Conservation (phyloP, 805 yeast species). For the Osmozyma mogii region DNA sequence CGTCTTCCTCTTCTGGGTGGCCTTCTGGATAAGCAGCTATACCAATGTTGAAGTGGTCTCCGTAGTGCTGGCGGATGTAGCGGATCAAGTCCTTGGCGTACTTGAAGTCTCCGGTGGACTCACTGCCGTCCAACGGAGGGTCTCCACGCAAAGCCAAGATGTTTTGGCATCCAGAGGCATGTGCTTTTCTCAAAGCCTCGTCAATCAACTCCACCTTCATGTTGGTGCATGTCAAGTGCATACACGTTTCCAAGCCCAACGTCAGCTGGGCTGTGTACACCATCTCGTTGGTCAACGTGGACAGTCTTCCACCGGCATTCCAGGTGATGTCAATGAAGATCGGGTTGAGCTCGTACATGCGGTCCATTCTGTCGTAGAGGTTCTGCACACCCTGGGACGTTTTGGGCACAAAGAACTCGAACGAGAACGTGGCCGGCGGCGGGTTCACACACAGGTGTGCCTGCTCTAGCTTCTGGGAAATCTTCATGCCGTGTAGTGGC, state of each 20-base stretch:
- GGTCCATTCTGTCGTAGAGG: conserved; percentile 92
- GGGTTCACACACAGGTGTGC: conserved; percentile 32
- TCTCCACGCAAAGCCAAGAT: conserved; percentile 94
- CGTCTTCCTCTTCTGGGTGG: conserved; percentile 73
- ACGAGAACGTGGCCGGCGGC: conserved; percentile 72
- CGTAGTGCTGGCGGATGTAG: conserved; percentile 70
- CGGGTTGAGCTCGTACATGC: conserved; percentile 90
- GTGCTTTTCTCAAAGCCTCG: conserved; percentile 77
- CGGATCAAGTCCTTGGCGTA: conserved; percentile 82
- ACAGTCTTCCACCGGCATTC: conserved; percentile 94
- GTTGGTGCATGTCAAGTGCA: conserved; percentile 96
- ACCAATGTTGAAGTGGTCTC: conserved; percentile 87
- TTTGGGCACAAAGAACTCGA: conserved; percentile 96
- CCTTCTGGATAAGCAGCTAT: conserved; percentile 98
- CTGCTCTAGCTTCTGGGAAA: conserved; percentile 33
- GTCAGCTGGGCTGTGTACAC: conserved; percentile 86
- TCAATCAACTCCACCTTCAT: conserved; percentile 81
- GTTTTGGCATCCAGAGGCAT: conserved; percentile 88
- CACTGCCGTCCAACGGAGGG: conserved; percentile 73
- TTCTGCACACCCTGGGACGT: conserved; percentile 96
- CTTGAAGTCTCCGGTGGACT: conserved; percentile 73
- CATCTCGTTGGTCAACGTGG: conserved; percentile 82
- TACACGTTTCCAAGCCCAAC: conserved; percentile 89
- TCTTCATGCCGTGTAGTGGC: conserved; percentile 22
- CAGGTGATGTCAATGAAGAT: conserved; percentile 93